These are phyloP conservation scores for Penicillium sp. DNA, from an alignment of 2,329 filamentous ascomycete species.

Conservation along the genomic window DNA sequence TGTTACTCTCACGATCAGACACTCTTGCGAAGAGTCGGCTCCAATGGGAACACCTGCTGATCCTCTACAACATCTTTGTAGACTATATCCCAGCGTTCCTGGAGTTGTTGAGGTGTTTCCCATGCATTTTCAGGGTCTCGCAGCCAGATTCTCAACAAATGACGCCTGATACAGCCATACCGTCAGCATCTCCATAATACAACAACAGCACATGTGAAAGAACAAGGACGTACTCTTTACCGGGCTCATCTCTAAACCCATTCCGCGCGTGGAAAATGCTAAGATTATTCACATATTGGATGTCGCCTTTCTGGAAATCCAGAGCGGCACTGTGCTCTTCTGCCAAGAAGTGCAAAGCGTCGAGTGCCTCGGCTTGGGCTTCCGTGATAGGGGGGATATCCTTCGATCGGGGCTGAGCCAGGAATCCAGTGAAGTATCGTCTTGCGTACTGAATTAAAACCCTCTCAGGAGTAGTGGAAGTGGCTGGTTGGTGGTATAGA, in stretches of 20 bases:
- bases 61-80: slow-evolving; percentile 43
- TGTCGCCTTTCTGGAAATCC: slow-evolving; percentile 51
- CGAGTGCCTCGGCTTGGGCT: slow-evolving; percentile 55
- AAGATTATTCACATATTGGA: slow-evolving; percentile 55
- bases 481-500: slow-evolving; percentile 54
- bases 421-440: slow-evolving; percentile 56
- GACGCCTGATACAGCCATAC: slow-evolving; percentile 35
- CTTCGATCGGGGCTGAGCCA: slow-evolving; percentile 43
- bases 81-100: slow-evolving; percentile 42
- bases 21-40: slow-evolving; percentile 36
- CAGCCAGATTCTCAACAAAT: slow-evolving; percentile 51
- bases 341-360: slow-evolving; percentile 52
- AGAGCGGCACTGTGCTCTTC: slow-evolving; percentile 46
- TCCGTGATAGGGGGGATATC: slow-evolving; percentile 52
- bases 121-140: slow-evolving; percentile 50
- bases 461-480: slow-evolving; percentile 49
- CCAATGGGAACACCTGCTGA: slow-evolving; percentile 46
- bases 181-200: background rate
- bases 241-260: slow-evolving; percentile 44
- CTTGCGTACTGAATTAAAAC: slow-evolving; percentile 62
- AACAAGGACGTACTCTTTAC: slow-evolving; percentile 37
- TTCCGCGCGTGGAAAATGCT: slow-evolving; percentile 54
- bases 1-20: slow-evolving; percentile 9
- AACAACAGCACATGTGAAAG: background rate
- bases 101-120: slow-evolving; percentile 43